Base-by-base conservation (phyloP, 441 rosid genomes). In the Jatropha podagrica region DNA sequence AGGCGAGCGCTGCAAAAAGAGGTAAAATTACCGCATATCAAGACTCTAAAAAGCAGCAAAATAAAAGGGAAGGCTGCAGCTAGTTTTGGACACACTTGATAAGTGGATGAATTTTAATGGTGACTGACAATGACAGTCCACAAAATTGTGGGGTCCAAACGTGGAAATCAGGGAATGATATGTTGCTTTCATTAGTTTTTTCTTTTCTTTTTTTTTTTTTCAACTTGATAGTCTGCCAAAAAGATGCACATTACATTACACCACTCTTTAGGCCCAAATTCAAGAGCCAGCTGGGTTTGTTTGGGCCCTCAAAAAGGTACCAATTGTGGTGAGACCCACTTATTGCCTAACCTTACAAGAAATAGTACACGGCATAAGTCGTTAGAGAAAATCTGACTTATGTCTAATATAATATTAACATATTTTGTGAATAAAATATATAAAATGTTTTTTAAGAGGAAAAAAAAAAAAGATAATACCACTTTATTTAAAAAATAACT, bases 171-270 rank as follows among this genome's bases (percentile, higher is more conserved):
- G 68, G 23, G 40, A 7, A 1, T 12, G 59, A 59, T 11, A 52
- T 2, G 74, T 82, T 68, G 81, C 79, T 77, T 77, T 77, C 78
- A 15, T 13, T 46, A 6, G 73, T 73, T 75, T 80, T 79, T 59
- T 17, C 15, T 7, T 61, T 32, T 32, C 32, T 32, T 32, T 32
- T 32, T 0, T 32, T 32, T 32, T 32, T 32, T 32, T 17, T 20
- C 11, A 4, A 65, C 74, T 73, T 56, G 71, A 60, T 32, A 46
- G 62, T 42, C 18, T 42, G 41, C 37, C 73, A 20, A 4, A 60
- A 32, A 38, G 27, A 37, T 32, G n/a, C 12, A 13, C 60, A 62
- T 14, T 1, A 13, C 65, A 54, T 14, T 4, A 13, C 66, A 62
- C 23, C 48, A 63, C 32, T 64, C 46, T 46, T 40, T 18, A 15